Evolutionary conservation across 805 yeast species (phyloP).

Genomic region (Pichia membranifaciens): DNA sequence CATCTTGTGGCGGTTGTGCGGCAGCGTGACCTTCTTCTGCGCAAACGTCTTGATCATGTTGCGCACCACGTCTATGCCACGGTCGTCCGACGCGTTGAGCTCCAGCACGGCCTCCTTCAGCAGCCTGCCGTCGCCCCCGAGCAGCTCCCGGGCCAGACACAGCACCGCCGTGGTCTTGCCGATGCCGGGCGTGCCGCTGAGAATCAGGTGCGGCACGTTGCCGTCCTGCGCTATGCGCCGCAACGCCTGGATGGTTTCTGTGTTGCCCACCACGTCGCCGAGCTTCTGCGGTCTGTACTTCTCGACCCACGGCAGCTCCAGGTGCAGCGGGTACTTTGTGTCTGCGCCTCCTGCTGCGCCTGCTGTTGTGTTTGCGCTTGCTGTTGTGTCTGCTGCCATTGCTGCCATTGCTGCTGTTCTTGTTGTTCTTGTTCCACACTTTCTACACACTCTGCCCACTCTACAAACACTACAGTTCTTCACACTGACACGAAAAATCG

Average conservation of each 20-base stretch:
- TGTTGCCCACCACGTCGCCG: constrained; percentile 88
- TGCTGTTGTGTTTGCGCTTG: too few relatives aligned
- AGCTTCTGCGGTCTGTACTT: constrained; percentile 81
- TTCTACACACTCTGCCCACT: too few relatives aligned
- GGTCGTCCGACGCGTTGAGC: constrained; percentile 91
- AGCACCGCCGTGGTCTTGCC: constrained; percentile 94
- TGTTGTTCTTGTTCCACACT: too few relatives aligned
- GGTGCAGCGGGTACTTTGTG: constrained; percentile 25
- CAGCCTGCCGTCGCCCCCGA: constrained; percentile 47
- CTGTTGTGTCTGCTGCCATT: too few relatives aligned
- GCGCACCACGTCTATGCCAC: constrained; percentile 96
- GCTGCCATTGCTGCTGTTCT: too few relatives aligned
- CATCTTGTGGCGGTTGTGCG: constrained; percentile 87
- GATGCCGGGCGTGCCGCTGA: constrained; percentile 95
- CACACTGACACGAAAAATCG: neutral
- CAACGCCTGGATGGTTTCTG: constrained; percentile 79
- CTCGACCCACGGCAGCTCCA: constrained; percentile 62
- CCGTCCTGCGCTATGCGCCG: constrained; percentile 86
- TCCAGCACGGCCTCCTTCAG: constrained; percentile 77
- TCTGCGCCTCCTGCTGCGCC: too few relatives aligned
- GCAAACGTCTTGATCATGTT: constrained; percentile 94
- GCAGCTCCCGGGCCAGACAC: constrained; percentile 78
- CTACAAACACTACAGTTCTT: too few relatives aligned
- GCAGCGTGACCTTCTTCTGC: constrained; percentile 82
- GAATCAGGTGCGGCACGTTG: constrained; percentile 93